Evolutionary conservation across 306 rosid genomes (phyloP).

Genomic region (Medicago lupulina): DNA sequence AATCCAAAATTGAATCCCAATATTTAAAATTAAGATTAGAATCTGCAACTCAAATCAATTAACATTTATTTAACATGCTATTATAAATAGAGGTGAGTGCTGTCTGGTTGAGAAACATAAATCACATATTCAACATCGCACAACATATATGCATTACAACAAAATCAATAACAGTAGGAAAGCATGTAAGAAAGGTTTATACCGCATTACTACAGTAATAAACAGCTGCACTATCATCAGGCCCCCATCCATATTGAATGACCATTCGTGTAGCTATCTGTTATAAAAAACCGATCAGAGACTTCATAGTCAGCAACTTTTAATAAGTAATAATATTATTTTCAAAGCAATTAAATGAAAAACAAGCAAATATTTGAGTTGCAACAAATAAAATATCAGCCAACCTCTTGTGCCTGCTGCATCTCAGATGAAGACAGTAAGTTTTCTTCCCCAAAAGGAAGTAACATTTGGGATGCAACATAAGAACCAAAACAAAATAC

Average conservation of each 20-base stretch:
- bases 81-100: neutral
- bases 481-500: conserved; percentile 97
- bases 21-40: neutral
- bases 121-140: conserved; percentile 17
- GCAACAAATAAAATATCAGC: conserved; percentile 34
- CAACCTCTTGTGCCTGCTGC: conserved; percentile 94
- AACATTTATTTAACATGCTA: neutral
- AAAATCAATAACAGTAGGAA: conserved; percentile 26
- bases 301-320: conserved; percentile 16
- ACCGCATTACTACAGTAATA: conserved; percentile 84
- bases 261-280: conserved; percentile 99
- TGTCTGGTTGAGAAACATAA: neutral
- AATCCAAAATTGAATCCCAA: neutral
- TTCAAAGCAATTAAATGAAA: conserved; percentile 32
- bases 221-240: conserved; percentile 97
- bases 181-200: conserved; percentile 53
- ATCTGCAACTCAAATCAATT: neutral
- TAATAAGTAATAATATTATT: conserved; percentile 18
- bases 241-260: conserved; percentile 98
- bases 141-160: conserved; percentile 21
- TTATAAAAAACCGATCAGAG: conserved; percentile 39
- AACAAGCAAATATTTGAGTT: conserved; percentile 35
- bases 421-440: conserved; percentile 79
- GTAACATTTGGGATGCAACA: conserved; percentile 86
- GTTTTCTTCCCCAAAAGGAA: conserved; percentile 98